Percentiles rank a stretch among this genome's conserved stretches.
Evolutionary conservation across 1,139 yeast species (phyloP).

Genomic region (Taiozyma sp.): DNA sequence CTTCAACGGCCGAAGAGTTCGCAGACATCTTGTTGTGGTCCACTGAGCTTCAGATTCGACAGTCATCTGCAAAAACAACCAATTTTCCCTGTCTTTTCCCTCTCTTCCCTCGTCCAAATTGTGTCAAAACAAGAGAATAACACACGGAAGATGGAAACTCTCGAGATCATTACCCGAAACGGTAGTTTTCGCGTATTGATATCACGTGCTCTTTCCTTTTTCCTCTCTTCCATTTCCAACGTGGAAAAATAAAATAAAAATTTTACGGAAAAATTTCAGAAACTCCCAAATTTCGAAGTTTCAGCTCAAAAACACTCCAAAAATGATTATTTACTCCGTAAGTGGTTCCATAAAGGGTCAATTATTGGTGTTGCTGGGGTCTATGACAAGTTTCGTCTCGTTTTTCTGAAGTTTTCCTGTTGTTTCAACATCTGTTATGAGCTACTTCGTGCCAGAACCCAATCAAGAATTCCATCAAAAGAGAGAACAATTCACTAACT

Average conservation of each 20-base stretch:
- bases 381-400: neutral
- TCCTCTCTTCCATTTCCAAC: neutral
- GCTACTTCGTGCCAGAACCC: neutral
- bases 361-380: neutral
- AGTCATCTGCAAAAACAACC: neutral
- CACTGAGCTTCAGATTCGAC: neutral
- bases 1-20: neutral
- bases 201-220: neutral
- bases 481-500: neutral
- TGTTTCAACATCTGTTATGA: neutral
- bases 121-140: neutral
- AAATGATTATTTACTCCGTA: slow-evolving; percentile 21
- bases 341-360: neutral
- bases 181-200: neutral
- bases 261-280: neutral
- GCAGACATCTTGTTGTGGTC: neutral
- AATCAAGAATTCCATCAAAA: slow-evolving; percentile 4
- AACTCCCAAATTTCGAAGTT: neutral
- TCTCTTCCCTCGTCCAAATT: neutral
- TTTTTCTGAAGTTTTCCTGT: neutral
- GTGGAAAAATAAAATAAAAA: neutral
- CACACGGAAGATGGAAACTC: neutral
- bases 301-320: neutral
- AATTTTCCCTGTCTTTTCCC: neutral
- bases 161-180: neutral